Evolutionary conservation across 2,329 filamentous ascomycete species (phyloP), one percentile per base, ranked within the genome.

Genomic region (Neofusicoccum kwambonambiense): DNA sequence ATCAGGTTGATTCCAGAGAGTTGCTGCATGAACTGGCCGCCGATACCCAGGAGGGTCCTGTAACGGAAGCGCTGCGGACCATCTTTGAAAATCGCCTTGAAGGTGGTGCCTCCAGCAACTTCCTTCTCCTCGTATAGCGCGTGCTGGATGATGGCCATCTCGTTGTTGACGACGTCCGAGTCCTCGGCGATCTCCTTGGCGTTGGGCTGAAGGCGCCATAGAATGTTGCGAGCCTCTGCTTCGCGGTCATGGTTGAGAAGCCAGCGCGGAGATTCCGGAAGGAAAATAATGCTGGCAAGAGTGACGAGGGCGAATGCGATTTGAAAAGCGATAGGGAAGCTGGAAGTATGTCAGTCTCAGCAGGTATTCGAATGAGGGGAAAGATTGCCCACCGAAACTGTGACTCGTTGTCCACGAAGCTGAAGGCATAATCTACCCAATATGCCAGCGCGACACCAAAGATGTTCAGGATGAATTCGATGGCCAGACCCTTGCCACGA

Each of bases 221-320:
- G 70, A 1, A 86, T 79, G 4, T 78, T 72, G 31, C 81, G 76
- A 1, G 83, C 85, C 68, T 87, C 80, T 27, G 85, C 83, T 6
- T 79, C 74, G 12, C 81, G 80, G 45, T 83, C 82, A 37, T 83
- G 79, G 65, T 79, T 78, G 57, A 85, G 81, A n/a, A 86, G 75
- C 84, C 84, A 87, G 65, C 85, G 76, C 1, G 86, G 86, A 0
- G 83, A 86, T 69, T 88, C 86, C 0, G 85, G 85, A 2, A 87
- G 75, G 65, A 86, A 78, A 64, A 79, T 81, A 13, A 82, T 75
- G 1, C 79, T 70, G 42, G 75, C 64, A 65, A 76, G 3, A 4
- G 79, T 74, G 15, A 78, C 41, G n/a, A 80, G 19, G 31, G 76
- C 76, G 50, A 82, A 81, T 1, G 79, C 64, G 44, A 80, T 77